Evolutionary conservation across 495 filamentous ascomycete genomes (phyloP).

Genomic region (Rhizodiscina lignyota): DNA sequence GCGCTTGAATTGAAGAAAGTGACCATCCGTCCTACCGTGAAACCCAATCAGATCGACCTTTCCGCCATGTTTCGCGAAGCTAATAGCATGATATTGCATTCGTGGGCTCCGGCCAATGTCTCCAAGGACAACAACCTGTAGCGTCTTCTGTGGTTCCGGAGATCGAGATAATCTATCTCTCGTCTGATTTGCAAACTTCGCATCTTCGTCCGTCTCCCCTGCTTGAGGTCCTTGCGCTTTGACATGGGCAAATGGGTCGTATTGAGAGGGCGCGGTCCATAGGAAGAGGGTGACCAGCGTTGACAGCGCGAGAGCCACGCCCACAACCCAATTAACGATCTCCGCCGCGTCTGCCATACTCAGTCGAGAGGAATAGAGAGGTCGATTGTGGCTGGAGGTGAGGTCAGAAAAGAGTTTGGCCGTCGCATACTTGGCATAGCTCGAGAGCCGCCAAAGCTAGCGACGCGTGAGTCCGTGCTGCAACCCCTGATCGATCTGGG

Average conservation of each 20-base stretch:
- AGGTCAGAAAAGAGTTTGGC: too few species aligned
- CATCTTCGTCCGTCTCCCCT: too few species aligned
- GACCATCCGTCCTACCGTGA: constrained; percentile 47
- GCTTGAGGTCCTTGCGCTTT: too few species aligned
- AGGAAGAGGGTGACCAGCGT: neutral
- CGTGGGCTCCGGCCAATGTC: constrained; percentile 92
- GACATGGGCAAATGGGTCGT: too few species aligned
- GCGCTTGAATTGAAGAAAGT: neutral
- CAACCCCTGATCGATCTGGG: too few species aligned
- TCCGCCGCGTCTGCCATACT: too few species aligned
- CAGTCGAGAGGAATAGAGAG: too few species aligned
- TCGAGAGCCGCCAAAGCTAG: too few species aligned
- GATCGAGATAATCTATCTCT: constrained; percentile 13
- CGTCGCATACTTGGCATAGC: too few species aligned
- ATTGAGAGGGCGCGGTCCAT: neutral
- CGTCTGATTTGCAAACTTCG: constrained; percentile 3
- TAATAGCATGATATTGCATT: constrained; percentile 97
- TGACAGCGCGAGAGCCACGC: neutral
- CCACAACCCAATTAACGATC: neutral
- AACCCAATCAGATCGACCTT: constrained; percentile 81
- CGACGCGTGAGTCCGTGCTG: too few species aligned
- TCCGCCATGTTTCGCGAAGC: constrained; percentile 70
- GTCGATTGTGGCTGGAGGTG: too few species aligned
- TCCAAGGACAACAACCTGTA: constrained; percentile 88
- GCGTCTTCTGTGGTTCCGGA: constrained; percentile 32